Conservation (phyloP, 78 protist genomes). For the Dictyostelium capitatum region DNA sequence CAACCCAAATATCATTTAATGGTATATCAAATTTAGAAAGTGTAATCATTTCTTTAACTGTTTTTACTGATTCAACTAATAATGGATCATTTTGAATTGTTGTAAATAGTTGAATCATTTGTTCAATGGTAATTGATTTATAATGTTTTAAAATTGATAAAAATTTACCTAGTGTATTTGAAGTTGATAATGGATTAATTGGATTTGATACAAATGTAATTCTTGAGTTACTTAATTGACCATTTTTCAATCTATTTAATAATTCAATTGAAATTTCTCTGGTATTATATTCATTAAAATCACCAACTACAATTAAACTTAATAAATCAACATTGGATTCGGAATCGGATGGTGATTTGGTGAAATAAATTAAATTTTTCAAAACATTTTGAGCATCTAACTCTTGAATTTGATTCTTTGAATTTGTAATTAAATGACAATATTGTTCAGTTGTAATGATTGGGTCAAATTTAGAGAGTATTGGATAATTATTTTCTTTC, state of each 20-base stretch:
- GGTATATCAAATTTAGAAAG: not conserved
- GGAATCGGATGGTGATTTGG: not conserved
- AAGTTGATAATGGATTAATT: not conserved
- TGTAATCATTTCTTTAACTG: not conserved
- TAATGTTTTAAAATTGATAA: slow-evolving; percentile 12
- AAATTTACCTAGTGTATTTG: not conserved
- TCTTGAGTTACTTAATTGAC: not conserved
- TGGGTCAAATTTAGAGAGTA: not conserved
- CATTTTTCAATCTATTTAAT: not conserved
- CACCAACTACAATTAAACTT: slow-evolving; percentile 22
- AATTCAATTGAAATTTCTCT: not conserved
- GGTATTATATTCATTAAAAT: slow-evolving; percentile 21
- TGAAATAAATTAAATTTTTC: not conserved
- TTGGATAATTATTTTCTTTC: not conserved
- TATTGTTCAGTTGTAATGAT: not conserved
- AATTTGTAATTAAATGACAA: not conserved
- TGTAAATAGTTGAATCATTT: not conserved
- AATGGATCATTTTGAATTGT: not conserved
- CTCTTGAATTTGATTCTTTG: not conserved
- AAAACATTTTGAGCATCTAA: not conserved
- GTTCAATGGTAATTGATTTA: not conserved
- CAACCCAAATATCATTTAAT: not conserved
- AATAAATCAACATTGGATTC: not conserved
- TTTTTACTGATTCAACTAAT: not conserved
- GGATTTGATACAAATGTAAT: slow-evolving; percentile 1